These are phyloP conservation scores for Suillus lakei DNA, from an alignment of 768 basidiomycete species.

Conservation along the genomic window DNA sequence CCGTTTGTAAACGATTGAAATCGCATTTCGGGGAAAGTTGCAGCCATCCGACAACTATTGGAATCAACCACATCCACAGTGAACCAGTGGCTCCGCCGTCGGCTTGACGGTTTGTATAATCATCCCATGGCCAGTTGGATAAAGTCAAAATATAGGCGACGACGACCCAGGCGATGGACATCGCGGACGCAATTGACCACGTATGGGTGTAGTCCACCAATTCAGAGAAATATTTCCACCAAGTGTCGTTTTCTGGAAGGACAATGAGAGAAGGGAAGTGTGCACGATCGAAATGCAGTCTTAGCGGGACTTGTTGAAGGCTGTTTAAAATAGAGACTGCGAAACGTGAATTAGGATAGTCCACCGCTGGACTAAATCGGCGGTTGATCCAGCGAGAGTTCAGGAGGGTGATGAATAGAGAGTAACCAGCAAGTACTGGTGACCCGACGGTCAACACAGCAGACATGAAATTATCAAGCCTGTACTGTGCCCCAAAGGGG, in stretches of 20 bases:
- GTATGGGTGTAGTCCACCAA: conserved; percentile 39
- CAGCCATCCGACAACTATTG: conserved; percentile 41
- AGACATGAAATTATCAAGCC: conserved; percentile 46
- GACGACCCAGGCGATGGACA: conserved; percentile 42
- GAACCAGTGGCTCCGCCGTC: conserved; percentile 22
- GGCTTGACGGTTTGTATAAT: background rate
- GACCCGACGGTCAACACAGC: conserved; percentile 50
- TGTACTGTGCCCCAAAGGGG: conserved; percentile 47
- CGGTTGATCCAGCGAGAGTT: conserved; percentile 47
- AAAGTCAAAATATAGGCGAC: conserved; percentile 34
- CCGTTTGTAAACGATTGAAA: conserved; percentile 29
- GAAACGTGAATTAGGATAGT: conserved; percentile 24
- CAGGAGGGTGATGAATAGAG: conserved; percentile 46
- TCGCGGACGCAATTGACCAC: conserved; percentile 39
- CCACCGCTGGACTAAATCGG: conserved; percentile 30
- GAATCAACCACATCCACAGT: conserved; percentile 43
- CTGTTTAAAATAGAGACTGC: conserved; percentile 37
- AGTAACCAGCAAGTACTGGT: conserved; percentile 50
- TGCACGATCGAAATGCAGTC: conserved; percentile 18
- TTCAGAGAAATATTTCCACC: conserved; percentile 37
- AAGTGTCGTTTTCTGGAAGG: conserved; percentile 41
- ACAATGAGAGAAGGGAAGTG: conserved; percentile 41
- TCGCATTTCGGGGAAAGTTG: conserved; percentile 42
- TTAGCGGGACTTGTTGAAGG: conserved; percentile 43
- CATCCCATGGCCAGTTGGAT: conserved; percentile 29